Percentiles rank a stretch among this genome's conserved stretches.
phyloP scores from a whole-genome alignment of 495 filamentous ascomycete species.

The Neurospora cerealis region DNA sequence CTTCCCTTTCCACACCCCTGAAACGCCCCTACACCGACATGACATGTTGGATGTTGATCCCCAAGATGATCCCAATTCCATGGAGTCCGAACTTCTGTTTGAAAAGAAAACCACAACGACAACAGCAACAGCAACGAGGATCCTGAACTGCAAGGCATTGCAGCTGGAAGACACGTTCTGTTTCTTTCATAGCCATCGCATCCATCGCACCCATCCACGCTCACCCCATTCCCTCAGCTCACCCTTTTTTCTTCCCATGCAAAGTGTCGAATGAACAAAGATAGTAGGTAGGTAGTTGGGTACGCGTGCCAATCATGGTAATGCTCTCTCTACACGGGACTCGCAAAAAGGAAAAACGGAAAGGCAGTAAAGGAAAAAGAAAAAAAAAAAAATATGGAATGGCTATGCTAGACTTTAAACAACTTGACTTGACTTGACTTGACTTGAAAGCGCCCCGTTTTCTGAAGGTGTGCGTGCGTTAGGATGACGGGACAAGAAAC shows the following conservation, averaged over 20 bases:
- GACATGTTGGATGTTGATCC: not conserved
- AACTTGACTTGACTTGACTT: not conserved
- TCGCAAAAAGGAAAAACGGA: not conserved
- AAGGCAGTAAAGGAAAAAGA: not conserved
- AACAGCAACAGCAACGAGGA: not conserved
- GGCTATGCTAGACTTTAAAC: conserved; percentile 1
- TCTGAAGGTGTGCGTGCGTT: not conserved
- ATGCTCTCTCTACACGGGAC: not conserved
- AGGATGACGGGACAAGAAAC: not conserved
- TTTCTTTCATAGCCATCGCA: not conserved
- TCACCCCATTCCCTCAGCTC: not conserved
- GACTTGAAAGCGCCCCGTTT: not conserved
- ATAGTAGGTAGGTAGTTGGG: not conserved
- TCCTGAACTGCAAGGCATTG: not conserved
- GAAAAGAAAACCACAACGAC: not conserved
- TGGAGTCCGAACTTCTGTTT: not conserved
- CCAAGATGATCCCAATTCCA: not conserved
- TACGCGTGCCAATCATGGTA: not conserved
- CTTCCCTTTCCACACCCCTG: not conserved
- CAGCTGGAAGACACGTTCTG: not conserved
- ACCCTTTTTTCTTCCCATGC: not conserved
- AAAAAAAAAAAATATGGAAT: not conserved
- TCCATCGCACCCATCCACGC: not conserved
- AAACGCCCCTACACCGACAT: not conserved
- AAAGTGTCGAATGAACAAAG: not conserved